A percentile compares a stretch with the other conserved stretches of the same genome.
These are phyloP conservation scores for Ustilago curta DNA, from an alignment of 1,284 basidiomycete genomes.

Conservation along the genomic window DNA sequence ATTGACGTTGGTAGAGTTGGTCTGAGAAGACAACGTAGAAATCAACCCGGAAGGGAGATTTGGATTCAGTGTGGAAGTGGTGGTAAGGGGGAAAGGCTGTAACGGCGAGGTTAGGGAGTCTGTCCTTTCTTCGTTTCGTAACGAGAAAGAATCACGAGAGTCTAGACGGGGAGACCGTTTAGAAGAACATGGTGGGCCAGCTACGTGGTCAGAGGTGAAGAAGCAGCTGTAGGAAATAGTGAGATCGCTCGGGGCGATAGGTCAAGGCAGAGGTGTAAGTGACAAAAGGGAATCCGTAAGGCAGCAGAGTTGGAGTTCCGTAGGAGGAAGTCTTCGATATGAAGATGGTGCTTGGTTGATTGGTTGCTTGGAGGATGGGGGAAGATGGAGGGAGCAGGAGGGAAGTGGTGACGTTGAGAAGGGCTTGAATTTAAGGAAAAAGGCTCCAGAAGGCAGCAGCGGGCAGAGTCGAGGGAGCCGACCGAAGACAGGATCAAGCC, in stretches of 20 bases:
- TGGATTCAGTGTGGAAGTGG: constrained; percentile 27
- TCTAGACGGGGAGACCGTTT: constrained; percentile 52
- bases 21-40: constrained; percentile 54
- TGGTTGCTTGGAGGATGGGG: background rate
- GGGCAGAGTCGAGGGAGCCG: background rate
- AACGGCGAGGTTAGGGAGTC: constrained; percentile 47
- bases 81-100: constrained; percentile 39
- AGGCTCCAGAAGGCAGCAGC: constrained; percentile 22
- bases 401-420: background rate
- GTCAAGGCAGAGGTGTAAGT: constrained; percentile 9
- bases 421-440: constrained; percentile 18
- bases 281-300: constrained; percentile 28
- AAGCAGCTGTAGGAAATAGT: constrained; percentile 53
- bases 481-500: background rate
- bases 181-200: constrained; percentile 58
- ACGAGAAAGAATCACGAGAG: constrained; percentile 41
- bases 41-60: constrained; percentile 56
- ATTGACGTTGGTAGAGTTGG: constrained; percentile 30
- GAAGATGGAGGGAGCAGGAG: constrained; percentile 7
- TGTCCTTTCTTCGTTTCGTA: constrained; percentile 47
- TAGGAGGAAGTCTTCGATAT: constrained; percentile 10
- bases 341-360: constrained; percentile 25
- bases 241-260: constrained; percentile 29
- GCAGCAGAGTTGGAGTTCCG: constrained; percentile 22
- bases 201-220: constrained; percentile 49